These are phyloP conservation scores for Coemansia interrupta DNA, from an alignment of 192 early-diverging fungal species.

Conservation along the genomic window DNA sequence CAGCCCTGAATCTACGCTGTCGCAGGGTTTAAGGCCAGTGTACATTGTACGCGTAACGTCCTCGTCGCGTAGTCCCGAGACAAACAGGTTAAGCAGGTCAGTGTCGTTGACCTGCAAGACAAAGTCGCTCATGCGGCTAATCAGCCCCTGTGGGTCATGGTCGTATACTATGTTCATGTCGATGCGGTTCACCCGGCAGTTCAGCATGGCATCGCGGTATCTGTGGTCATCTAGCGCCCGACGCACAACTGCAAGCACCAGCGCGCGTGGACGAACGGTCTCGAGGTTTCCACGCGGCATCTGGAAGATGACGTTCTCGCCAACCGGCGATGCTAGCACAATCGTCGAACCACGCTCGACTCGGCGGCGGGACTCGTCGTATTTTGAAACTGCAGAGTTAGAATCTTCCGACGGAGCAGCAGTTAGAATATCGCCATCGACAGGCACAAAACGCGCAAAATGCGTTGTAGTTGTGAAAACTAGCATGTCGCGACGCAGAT, in stretches of 20 bases:
- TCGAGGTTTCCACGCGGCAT: conserved; percentile 99
- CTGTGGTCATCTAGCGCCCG: conserved; percentile 59
- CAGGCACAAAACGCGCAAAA: conserved; percentile 67
- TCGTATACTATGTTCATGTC: conserved; percentile 92
- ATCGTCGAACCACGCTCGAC: conserved; percentile 92
- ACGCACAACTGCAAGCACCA: conserved; percentile 75
- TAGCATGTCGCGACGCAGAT: conserved; percentile 74
- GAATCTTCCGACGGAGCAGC: conserved; percentile 7
- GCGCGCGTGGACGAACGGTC: conserved; percentile 83
- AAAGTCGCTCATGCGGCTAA: conserved; percentile 65
- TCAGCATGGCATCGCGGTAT: conserved; percentile 74
- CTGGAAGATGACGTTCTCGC: conserved; percentile 58
- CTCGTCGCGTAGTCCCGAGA: conserved; percentile 75
- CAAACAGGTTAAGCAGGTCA: conserved; percentile 88
- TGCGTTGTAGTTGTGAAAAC: conserved; percentile 85
- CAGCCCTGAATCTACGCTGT: no score
- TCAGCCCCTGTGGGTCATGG: conserved; percentile 66
- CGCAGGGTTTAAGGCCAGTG: conserved; percentile 29
- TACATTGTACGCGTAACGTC: conserved; percentile 86
- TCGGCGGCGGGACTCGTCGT: conserved; percentile 56
- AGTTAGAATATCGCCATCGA: conserved; percentile 23
- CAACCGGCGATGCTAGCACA: conserved; percentile 69
- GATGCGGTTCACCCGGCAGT: conserved; percentile 86
- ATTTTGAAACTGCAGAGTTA: not conserved
- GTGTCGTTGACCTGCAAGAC: conserved; percentile 71